These are phyloP conservation scores for Coemansia aciculifera DNA, from an alignment of 192 early-diverging fungal genomes.

Conservation along the genomic window DNA sequence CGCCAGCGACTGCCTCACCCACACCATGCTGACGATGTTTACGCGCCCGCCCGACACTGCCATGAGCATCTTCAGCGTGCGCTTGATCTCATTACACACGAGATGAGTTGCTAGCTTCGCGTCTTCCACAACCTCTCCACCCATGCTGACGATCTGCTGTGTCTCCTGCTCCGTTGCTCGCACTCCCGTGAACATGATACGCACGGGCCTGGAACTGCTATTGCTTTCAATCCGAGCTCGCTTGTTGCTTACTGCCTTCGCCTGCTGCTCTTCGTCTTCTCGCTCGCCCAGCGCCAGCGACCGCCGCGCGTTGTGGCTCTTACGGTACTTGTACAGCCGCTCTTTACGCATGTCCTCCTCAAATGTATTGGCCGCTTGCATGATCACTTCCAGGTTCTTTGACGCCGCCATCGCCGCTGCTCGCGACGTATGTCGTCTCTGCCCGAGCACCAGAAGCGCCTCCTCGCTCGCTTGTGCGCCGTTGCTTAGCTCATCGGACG, in stretches of 20 bases:
- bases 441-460: conserved; percentile 13
- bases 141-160: conserved; percentile 54
- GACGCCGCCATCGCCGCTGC: conserved; percentile 56
- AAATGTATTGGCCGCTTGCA: conserved; percentile 59
- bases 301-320: conserved; percentile 21
- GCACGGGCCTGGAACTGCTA: conserved; percentile 12
- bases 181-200: conserved; percentile 56
- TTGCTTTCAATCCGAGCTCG: not conserved
- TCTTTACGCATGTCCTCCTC: conserved; percentile 58
- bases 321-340: conserved; percentile 47
- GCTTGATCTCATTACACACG: conserved; percentile 53
- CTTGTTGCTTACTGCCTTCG: conserved; percentile 19
- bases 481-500: conserved; percentile 15
- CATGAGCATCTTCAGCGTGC: conserved; percentile 62
- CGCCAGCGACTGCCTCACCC: conserved; percentile 44
- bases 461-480: not conserved
- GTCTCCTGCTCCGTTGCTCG: conserved; percentile 34
- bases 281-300: conserved; percentile 39
- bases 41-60: conserved; percentile 42
- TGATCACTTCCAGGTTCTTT: conserved; percentile 50
- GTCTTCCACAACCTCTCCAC: conserved; percentile 54
- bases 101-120: conserved; percentile 61
- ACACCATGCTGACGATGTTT: conserved; percentile 28
- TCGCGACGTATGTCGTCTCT: conserved; percentile 46
- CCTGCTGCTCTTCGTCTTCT: conserved; percentile 2